Evolutionary conservation across 1,139 yeast genomes (phyloP), one percentile per base, ranked within the genome.

Genomic region (Saccharomyces hybrid): DNA sequence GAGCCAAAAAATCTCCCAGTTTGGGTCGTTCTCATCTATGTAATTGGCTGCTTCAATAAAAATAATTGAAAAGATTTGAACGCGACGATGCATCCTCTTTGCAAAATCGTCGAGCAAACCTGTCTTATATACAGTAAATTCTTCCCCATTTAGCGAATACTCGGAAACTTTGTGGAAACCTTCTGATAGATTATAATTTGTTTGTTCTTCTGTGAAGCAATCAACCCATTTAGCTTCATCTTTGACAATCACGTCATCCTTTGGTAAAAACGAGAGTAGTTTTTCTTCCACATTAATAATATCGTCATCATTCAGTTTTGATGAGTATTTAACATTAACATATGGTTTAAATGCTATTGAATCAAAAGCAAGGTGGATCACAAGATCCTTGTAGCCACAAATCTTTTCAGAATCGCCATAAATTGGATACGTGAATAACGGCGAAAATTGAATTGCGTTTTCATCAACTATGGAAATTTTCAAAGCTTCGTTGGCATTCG

Each of bases 31-130:
- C 44, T 78, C 76, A 66, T 91, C 97, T 58, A 95, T 89, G 64
- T 81, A 88, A 1, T 95, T 84, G 0, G 97, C 99, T 0, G 96
- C 98, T 69, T 93, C 99, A 64, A 93, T 93, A 72, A 86, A 90
- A 24, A 93, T 74, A 49, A 91, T 73, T 24, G 88, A 88, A 62
- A 93, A 79, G 2, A 91, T 81, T 64, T 89, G 96, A 61, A 90
- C 76, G 58, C 98, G 74, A 54, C 77, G 74, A 63, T 86, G 89
- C 52, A 90, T 70, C 58, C 79, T 57, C 50, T 55, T 82, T 47
- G 75, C 65, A 1, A 84, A 82, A 1, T 64, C 64, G 27, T 67
- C 65, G 8, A 59, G 61, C 24, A 71, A 56, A 27, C 67, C 64
- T 1, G 65, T 55, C 51, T 67, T 73, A 58, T 72, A 76, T 24